phyloP scores from a whole-genome alignment of 2,329 filamentous ascomycete species.

The Nigrospora sphaerica region DNA sequence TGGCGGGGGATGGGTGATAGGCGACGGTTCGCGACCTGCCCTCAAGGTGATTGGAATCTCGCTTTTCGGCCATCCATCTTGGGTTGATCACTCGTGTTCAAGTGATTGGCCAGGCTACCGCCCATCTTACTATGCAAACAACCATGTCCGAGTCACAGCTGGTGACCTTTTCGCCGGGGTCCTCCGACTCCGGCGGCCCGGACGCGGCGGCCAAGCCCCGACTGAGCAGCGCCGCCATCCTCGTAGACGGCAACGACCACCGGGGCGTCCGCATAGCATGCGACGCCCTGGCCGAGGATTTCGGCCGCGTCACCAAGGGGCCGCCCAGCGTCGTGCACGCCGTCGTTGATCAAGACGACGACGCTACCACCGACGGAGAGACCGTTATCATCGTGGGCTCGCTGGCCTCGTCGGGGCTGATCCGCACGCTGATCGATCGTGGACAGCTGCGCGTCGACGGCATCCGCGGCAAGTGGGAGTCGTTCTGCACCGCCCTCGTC shows the following conservation, averaged over 20 bases:
- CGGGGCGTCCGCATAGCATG: conserved; percentile 12
- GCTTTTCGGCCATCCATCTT: no score
- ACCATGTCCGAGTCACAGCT: no score
- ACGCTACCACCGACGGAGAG: conserved; percentile 7
- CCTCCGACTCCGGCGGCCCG: no score
- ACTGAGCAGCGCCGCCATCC: neutral
- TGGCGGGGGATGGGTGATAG: no score
- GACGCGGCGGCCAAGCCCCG: no score
- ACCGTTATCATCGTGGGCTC: conserved; percentile 44
- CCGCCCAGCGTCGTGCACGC: conserved; percentile 5
- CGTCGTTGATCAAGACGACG: neutral
- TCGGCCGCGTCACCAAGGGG: conserved; percentile 16
- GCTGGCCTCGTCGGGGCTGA: conserved; percentile 36
- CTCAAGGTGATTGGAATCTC: no score
- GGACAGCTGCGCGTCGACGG: conserved; percentile 39
- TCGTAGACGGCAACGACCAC: conserved; percentile 7
- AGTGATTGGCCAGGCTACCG: no score
- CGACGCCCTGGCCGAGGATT: conserved; percentile 13
- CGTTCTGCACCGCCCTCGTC: conserved; percentile 43
- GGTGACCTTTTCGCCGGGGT: no score
- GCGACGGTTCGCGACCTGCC: no score
- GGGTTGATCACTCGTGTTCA: no score
- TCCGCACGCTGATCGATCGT: conserved; percentile 34
- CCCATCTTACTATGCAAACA: no score
- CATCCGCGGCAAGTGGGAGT: conserved; percentile 50